Percentiles rank a stretch among this genome's conserved stretches.
Conservation (phyloP, 176 grass and related monocot species). For the Oryza glumipatula region DNA sequence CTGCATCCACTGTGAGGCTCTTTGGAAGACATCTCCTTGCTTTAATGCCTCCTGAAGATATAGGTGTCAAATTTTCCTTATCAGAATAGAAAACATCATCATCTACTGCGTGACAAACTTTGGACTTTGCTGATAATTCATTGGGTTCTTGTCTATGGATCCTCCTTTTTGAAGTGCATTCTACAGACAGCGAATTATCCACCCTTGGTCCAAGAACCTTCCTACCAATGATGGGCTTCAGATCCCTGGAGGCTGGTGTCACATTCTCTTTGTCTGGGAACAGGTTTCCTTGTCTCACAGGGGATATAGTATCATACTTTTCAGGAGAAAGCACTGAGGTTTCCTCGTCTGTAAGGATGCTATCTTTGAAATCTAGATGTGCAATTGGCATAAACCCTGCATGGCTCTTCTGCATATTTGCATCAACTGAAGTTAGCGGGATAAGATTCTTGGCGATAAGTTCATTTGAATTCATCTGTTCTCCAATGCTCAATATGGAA, state of each 20-base stretch:
- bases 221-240: slow-evolving; percentile 37
- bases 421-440: slow-evolving; percentile 13
- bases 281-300: slow-evolving; percentile 42
- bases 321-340: slow-evolving; percentile 24
- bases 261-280: slow-evolving; percentile 60
- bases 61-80: slow-evolving; percentile 87
- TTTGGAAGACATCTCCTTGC: slow-evolving; percentile 45
- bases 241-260: slow-evolving; percentile 46
- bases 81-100: slow-evolving; percentile 63
- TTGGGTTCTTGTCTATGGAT: slow-evolving; percentile 4
- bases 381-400: slow-evolving; percentile 34
- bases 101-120: slow-evolving; percentile 44
- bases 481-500: slow-evolving; percentile 27
- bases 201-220: slow-evolving; percentile 59
- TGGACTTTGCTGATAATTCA: slow-evolving; percentile 39
- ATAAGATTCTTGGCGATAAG: slow-evolving; percentile 11
- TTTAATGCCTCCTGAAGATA: slow-evolving; percentile 50
- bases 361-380: slow-evolving; percentile 39
- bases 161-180: slow-evolving; percentile 35
- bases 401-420: neutral
- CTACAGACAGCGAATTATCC: slow-evolving; percentile 33
- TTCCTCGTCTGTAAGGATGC: slow-evolving; percentile 44
- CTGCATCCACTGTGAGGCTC: slow-evolving; percentile 22
- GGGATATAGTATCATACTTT: slow-evolving; percentile 35
- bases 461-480: slow-evolving; percentile 34